These are phyloP conservation scores for Flaveria trinervia DNA, from an alignment of 129 eudicot species.

Conservation along the genomic window DNA sequence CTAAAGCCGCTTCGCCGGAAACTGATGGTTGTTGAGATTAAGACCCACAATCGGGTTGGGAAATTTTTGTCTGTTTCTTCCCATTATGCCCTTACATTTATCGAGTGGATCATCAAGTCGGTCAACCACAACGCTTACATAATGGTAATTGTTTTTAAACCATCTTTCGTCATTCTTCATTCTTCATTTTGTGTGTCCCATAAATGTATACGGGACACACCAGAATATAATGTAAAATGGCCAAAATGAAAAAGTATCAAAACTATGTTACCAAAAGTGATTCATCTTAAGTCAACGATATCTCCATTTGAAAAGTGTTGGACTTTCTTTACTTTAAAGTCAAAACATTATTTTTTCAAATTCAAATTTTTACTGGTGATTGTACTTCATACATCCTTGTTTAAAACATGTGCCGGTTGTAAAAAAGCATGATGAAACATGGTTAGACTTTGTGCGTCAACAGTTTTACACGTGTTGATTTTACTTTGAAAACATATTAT, in stretches of 20 bases:
- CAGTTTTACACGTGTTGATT: background rate
- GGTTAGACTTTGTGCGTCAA: background rate
- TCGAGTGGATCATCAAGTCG: conserved; percentile 82
- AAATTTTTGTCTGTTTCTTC: conserved; percentile 58
- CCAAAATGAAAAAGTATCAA: background rate
- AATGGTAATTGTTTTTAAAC: conserved; percentile 51
- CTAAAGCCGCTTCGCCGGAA: conserved; percentile 73
- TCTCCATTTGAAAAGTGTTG: background rate
- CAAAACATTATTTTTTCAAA: background rate
- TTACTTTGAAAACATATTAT: conserved; percentile 9
- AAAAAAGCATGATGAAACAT: background rate
- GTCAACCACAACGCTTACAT: conserved; percentile 94
- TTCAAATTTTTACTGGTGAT: background rate
- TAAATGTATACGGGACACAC: background rate
- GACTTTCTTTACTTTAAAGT: conserved; percentile 8
- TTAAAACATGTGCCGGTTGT: background rate
- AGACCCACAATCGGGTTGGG: conserved; percentile 55
- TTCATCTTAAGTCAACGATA: background rate
- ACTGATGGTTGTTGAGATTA: conserved; percentile 54
- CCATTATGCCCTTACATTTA: conserved; percentile 47
- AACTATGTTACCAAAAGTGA: background rate
- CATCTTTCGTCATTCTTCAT: conserved; percentile 22
- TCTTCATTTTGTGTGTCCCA: background rate
- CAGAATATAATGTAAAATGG: background rate
- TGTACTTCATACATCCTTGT: background rate